Percentiles rank a stretch among this genome's conserved stretches.
Conservation (phyloP, 1,139 yeast genomes). For the Pichia sp. region DNA sequence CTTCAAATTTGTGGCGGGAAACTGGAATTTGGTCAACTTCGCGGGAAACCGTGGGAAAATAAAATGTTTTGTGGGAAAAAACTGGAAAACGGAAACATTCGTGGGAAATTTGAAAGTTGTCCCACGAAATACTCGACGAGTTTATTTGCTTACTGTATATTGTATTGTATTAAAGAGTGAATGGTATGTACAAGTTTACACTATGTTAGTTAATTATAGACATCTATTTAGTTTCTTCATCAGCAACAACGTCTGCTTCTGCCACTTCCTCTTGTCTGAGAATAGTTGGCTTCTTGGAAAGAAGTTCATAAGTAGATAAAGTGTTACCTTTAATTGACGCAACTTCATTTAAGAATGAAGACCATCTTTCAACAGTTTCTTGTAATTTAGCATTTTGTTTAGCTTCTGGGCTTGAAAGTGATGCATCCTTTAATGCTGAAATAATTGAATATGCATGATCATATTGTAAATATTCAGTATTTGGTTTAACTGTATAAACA, state of each 20-base stretch:
- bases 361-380: conserved; percentile 8
- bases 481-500: conserved; percentile 9
- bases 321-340: conserved; percentile 5
- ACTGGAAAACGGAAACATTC: background rate
- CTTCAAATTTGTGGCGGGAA: too few species aligned
- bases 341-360: conserved; percentile 7
- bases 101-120: background rate
- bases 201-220: background rate
- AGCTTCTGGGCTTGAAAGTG: background rate
- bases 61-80: too few species aligned
- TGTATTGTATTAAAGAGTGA: background rate
- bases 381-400: conserved; percentile 2
- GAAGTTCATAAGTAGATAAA: conserved; percentile 7
- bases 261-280: background rate
- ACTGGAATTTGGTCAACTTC: background rate
- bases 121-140: background rate
- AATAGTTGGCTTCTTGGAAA: background rate
- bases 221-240: background rate
- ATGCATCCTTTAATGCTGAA: conserved; percentile 16
- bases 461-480: conserved; percentile 12
- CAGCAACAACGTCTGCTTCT: background rate
- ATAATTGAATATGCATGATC: conserved; percentile 22
- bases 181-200: background rate
- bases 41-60: background rate
- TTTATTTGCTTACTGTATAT: too few species aligned